A percentile compares a stretch with the other conserved stretches of the same genome.
Conservation (phyloP, 1,139 yeast genomes). For the Zygoascus hellenicus region DNA sequence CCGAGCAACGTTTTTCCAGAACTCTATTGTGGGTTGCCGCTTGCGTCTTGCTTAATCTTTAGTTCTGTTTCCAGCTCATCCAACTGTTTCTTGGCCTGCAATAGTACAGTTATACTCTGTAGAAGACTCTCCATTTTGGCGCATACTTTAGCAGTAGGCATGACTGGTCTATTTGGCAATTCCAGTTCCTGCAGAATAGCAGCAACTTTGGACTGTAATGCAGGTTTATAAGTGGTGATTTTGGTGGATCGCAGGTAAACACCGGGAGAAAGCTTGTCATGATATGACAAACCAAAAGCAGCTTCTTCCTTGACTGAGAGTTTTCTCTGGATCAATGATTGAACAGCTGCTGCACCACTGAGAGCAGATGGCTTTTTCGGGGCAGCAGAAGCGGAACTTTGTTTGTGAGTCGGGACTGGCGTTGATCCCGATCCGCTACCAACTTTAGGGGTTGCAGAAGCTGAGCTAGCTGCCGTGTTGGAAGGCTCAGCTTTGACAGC, state of each 20-base stretch:
- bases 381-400: constrained; percentile 15
- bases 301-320: constrained; percentile 76
- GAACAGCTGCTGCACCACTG: constrained; percentile 33
- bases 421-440: constrained; percentile 47
- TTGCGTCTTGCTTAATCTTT: constrained; percentile 44
- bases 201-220: constrained; percentile 70
- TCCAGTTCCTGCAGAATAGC: constrained; percentile 74
- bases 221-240: constrained; percentile 54
- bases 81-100: constrained; percentile 80
- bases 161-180: constrained; percentile 68
- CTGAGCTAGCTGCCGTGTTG: not conserved
- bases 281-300: constrained; percentile 78
- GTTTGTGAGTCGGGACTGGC: constrained; percentile 24
- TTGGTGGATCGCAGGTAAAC: constrained; percentile 73
- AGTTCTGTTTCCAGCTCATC: constrained; percentile 85
- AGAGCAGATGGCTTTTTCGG: constrained; percentile 19
- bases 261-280: constrained; percentile 72
- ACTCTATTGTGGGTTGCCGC: constrained; percentile 4
- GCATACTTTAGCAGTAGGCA: constrained; percentile 83
- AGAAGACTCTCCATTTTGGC: constrained; percentile 73
- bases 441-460: constrained; percentile 6
- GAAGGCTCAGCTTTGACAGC: constrained; percentile 37
- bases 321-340: constrained; percentile 44
- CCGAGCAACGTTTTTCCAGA: too few species aligned
- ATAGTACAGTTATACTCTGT: constrained; percentile 61